These are phyloP conservation scores for Umbelopsis isabellina DNA, from an alignment of 192 early-diverging fungal species.

Conservation along the genomic window DNA sequence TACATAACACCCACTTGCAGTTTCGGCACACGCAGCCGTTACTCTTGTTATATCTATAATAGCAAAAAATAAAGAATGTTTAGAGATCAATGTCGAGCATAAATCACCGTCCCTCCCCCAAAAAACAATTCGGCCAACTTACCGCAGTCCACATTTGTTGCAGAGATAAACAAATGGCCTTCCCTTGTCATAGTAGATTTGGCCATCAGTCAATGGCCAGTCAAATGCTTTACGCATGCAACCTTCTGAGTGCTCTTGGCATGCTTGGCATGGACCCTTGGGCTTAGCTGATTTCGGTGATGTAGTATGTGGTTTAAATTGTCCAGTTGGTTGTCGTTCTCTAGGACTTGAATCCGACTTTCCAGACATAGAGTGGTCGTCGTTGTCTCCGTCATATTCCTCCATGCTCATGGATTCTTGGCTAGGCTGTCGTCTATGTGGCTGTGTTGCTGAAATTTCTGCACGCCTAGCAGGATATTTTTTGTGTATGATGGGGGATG, in stretches of 20 bases:
- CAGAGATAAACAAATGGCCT: conserved; percentile 41
- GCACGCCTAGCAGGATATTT: background rate
- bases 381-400: background rate
- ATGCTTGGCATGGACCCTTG: conserved; percentile 43
- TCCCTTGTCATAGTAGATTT: conserved; percentile 37
- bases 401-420: background rate
- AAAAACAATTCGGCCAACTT: conserved; percentile 17
- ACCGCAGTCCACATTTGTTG: conserved; percentile 49
- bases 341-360: background rate
- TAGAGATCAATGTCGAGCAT: background rate
- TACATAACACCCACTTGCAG: conserved; percentile 44
- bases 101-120: background rate
- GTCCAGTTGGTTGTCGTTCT: conserved; percentile 12
- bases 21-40: conserved; percentile 35
- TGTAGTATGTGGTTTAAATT: conserved; percentile 4
- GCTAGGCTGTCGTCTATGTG: conserved; percentile 6
- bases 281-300: background rate
- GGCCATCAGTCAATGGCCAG: conserved; percentile 35
- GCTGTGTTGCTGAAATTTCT: background rate
- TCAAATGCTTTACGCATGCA: conserved; percentile 48
- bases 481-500: background rate
- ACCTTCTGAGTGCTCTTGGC: conserved; percentile 36
- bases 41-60: conserved; percentile 41
- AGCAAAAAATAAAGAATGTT: background rate
- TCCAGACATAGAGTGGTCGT: background rate